A percentile compares a stretch with the other conserved stretches of the same genome.
Conservation (phyloP, 306 rosid genomes). For the Elaeagnus macrophylla region DNA sequence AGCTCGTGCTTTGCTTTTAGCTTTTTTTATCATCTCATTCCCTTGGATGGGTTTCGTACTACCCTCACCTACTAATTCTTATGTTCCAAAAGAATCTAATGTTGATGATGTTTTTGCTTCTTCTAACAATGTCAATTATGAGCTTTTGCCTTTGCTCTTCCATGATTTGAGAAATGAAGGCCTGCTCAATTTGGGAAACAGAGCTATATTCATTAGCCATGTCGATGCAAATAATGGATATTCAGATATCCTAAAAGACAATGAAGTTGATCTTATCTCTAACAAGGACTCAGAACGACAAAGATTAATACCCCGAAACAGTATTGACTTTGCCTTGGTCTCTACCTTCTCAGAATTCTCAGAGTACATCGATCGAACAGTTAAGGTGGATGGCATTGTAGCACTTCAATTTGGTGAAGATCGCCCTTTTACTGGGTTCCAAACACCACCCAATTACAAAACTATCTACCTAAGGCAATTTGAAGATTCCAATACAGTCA, state of each 20-base stretch:
- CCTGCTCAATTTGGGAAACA: conserved; percentile 15
- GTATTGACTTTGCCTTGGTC: conserved; percentile 35
- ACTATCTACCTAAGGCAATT: conserved; percentile 33
- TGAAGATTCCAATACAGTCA: conserved; percentile 7
- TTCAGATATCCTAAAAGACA: conserved; percentile 5
- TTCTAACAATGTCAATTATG: conserved; percentile 1
- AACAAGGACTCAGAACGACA: conserved; percentile 23
- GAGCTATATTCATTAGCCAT: conserved; percentile 19
- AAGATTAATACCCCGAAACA: conserved; percentile 6
- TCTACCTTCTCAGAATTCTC: conserved; percentile 21
- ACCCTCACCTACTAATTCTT: background rate
- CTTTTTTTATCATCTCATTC: conserved; percentile 23
- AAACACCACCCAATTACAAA: conserved; percentile 27
- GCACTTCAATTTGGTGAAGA: conserved; percentile 11
- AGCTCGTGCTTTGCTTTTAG: conserved; percentile 17
- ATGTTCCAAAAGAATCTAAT: background rate
- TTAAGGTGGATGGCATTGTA: conserved; percentile 32
- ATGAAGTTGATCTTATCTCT: conserved; percentile 20
- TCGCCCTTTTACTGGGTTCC: background rate
- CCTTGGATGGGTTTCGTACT: conserved; percentile 20
- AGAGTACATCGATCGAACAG: conserved; percentile 32
- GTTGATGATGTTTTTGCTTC: background rate
- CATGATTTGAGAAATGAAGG: conserved; percentile 47
- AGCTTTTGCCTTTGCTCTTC: conserved; percentile 22
- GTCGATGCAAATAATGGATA: background rate